Evolutionary conservation across 768 basidiomycete genomes (phyloP).

Genomic region (Suillus weaverae): DNA sequence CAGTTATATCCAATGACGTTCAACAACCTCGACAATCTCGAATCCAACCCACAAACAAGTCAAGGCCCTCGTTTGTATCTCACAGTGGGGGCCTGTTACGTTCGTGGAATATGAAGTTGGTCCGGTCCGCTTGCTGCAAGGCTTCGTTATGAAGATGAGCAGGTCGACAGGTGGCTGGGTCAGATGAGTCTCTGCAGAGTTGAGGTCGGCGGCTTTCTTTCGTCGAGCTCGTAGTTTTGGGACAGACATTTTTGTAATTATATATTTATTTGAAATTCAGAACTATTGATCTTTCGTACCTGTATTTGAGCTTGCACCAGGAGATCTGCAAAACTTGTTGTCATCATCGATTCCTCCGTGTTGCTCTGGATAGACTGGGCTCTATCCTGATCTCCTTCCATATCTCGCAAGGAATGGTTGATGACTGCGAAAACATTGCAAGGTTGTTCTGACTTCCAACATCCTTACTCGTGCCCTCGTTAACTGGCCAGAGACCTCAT

Average conservation of each 20-base stretch:
- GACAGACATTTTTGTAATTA: constrained; percentile 45
- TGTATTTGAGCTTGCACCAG: neutral
- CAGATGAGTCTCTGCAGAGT: constrained; percentile 60
- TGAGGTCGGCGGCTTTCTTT: constrained; percentile 43
- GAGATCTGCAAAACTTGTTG: neutral
- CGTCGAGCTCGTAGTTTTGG: constrained; percentile 64
- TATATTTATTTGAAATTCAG: neutral
- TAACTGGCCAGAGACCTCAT: neutral
- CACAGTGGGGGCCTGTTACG: constrained; percentile 68
- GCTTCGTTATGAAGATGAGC: constrained; percentile 57
- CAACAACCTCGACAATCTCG: neutral
- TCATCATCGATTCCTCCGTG: neutral
- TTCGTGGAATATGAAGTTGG: constrained; percentile 61
- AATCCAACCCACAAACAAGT: constrained; percentile 47
- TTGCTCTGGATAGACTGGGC: neutral
- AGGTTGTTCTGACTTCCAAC: neutral
- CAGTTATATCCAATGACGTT: neutral
- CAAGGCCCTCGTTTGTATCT: constrained; percentile 54
- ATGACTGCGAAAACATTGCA: too few relatives aligned
- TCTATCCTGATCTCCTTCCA: neutral
- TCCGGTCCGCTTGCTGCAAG: constrained; percentile 42
- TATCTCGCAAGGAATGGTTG: neutral
- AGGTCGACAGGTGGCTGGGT: constrained; percentile 44
- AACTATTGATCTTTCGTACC: neutral
- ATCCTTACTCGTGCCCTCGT: neutral